A percentile compares a stretch with the other conserved stretches of the same genome.
Conservation (phyloP, 306 rosid genomes). For the Purshia tridentata region DNA sequence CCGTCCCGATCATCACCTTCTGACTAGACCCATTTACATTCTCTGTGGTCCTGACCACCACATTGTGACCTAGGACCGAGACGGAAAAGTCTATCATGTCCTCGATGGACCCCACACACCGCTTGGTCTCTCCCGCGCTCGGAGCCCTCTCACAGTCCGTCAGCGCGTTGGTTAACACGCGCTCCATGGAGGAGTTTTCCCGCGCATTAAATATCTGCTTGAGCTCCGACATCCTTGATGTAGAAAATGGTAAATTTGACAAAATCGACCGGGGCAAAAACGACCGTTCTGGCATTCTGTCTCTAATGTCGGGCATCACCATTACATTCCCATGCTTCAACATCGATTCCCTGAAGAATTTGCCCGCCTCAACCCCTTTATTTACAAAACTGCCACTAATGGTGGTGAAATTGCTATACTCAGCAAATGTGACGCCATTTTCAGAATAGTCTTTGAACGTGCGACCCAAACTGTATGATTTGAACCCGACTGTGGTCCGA, state of each 20-base stretch:
- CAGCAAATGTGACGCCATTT: slow-evolving; percentile 50
- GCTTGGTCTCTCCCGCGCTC: slow-evolving; percentile 66
- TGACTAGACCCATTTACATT: slow-evolving; percentile 52
- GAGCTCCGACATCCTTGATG: slow-evolving; percentile 17
- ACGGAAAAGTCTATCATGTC: slow-evolving; percentile 72
- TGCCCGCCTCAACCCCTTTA: slow-evolving; percentile 59
- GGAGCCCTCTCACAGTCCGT: slow-evolving; percentile 67
- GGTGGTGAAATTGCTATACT: slow-evolving; percentile 47
- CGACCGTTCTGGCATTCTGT: slow-evolving; percentile 69
- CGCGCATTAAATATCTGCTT: slow-evolving; percentile 47
- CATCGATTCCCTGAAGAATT: slow-evolving; percentile 64
- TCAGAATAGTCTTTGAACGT: slow-evolving; percentile 50
- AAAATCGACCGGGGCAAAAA: slow-evolving; percentile 60
- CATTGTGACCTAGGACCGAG: slow-evolving; percentile 46
- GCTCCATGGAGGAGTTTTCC: slow-evolving; percentile 43
- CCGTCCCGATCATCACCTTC: slow-evolving; percentile 59
- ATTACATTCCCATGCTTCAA: slow-evolving; percentile 63
- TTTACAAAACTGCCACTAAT: slow-evolving; percentile 45
- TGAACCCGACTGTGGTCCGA: slow-evolving; percentile 51
- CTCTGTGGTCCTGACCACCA: slow-evolving; percentile 40
- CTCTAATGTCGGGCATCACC: slow-evolving; percentile 69
- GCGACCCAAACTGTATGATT: slow-evolving; percentile 62
- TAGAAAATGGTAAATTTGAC: slow-evolving; percentile 60
- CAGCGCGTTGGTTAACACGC: slow-evolving; percentile 40
- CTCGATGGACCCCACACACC: slow-evolving; percentile 71